Base-by-base conservation (phyloP, 371 early-diverging fungal genomes). In the Entomophthora muscae region DNA sequence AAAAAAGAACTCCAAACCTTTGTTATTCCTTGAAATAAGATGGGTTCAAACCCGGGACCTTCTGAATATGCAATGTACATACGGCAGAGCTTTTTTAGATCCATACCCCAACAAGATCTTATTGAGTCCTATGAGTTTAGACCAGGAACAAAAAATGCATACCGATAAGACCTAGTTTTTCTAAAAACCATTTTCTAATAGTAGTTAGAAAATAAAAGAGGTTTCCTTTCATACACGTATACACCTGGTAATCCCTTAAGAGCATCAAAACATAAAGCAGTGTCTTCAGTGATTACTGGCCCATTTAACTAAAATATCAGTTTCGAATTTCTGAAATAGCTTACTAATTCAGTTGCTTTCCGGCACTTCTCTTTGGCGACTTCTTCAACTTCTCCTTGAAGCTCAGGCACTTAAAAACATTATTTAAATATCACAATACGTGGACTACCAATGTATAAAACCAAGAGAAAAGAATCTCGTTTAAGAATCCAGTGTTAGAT, bases 231-330 rank as follows among this genome's bases (percentile, higher is more conserved):
- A n/a, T 74, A 83, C 83, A 91, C 85, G 68, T 91, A 91, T 12
- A 91, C 86, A 2, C 91, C 91, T 17, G 96, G 95, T 32, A 95
- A 80, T 1, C 90, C 91, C 51, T 91, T 85, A 73, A 95, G 73
- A 22, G 95, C 93, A 66, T 87, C 85, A 77, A 94, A 97, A 68
- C 92, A 89, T 32, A 97, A 82, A 32, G 83, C 81, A 10, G 95
- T 95, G 73, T 97, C 98, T 74, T 97, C 98, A 29, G 88, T 89
- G 57, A 96, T 83, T 51, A 92, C 93, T 32, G 93, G 89, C 1
- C 85, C 82, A 53, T 84, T 73, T 31, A 89, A 69, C 84, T 84
- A 73, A n/a, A 30, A 61, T 27, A 12, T 32, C 30, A 1, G 26
- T 53, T 63, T 60, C 26, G 13, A 32, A 26, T 12, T 10, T 1